Conservation (phyloP, 2,329 filamentous ascomycete species). For the Monosporascus sp. region DNA sequence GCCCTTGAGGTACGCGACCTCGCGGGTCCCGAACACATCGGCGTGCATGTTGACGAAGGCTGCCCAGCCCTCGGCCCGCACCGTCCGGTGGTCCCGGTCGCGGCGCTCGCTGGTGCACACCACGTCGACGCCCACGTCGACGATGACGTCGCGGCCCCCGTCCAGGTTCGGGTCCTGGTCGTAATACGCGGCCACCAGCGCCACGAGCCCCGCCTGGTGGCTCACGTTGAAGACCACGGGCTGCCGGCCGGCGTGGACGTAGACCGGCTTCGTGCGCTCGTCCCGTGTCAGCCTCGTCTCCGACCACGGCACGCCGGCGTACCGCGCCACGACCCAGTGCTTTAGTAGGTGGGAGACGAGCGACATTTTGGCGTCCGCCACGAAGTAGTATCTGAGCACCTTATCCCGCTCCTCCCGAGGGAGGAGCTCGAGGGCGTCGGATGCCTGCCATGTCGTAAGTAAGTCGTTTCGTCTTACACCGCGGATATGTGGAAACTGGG, state of each 20-base stretch:
- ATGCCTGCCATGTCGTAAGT: constrained; percentile 35
- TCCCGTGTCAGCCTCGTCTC: constrained; percentile 52
- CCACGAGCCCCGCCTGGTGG: constrained; percentile 72
- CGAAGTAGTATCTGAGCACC: constrained; percentile 58
- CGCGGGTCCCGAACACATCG: constrained; percentile 61
- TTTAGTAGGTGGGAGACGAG: constrained; percentile 71
- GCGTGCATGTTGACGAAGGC: constrained; percentile 67
- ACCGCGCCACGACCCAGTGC: constrained; percentile 59
- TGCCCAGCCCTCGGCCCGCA: constrained; percentile 53
- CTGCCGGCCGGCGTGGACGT: constrained; percentile 40
- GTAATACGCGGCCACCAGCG: constrained; percentile 51
- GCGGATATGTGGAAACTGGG: too few relatives aligned
- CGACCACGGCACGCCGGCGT: constrained; percentile 55
- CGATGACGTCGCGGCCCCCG: constrained; percentile 5
- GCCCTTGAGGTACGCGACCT: constrained; percentile 57
- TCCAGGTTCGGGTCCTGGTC: constrained; percentile 16
- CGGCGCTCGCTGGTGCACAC: constrained; percentile 68
- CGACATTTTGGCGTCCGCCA: constrained; percentile 69
- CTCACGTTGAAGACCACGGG: constrained; percentile 67
- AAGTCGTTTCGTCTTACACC: too few relatives aligned
- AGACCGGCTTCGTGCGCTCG: constrained; percentile 49
- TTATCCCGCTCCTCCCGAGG: constrained; percentile 48
- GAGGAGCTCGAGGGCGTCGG: constrained; percentile 49
- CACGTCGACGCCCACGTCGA: constrained; percentile 66
- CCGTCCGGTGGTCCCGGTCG: constrained; percentile 52